These are phyloP conservation scores for Hamamelis virginiana DNA, from an alignment of 164 flowering plant genomes.

Conservation along the genomic window DNA sequence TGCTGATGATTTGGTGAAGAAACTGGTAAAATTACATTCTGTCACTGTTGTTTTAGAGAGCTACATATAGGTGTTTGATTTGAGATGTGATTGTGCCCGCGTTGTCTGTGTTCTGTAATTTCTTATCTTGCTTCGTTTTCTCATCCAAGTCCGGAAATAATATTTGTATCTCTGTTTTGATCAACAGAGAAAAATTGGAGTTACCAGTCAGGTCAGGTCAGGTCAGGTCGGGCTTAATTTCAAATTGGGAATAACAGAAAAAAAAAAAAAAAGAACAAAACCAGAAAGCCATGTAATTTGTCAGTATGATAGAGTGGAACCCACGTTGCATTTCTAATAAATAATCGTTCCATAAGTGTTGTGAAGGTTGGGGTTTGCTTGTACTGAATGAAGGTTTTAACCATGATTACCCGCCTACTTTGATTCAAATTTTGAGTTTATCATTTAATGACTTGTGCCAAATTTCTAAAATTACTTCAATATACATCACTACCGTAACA, in stretches of 20 bases:
- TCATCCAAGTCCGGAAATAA: slow-evolving; percentile 22
- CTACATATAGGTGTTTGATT: slow-evolving; percentile 19
- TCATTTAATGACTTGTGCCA: no score
- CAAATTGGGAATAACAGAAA: slow-evolving; percentile 16
- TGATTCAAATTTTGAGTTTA: no score
- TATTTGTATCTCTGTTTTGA: slow-evolving; percentile 19
- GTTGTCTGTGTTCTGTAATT: slow-evolving; percentile 5
- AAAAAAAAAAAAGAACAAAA: no score
- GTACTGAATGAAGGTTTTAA: no score
- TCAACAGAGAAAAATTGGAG: slow-evolving; percentile 17
- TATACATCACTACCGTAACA: no score
- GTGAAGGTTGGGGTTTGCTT: no score
- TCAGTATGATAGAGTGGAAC: slow-evolving; percentile 19
- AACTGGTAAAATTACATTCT: slow-evolving; percentile 11
- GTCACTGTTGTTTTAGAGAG: slow-evolving; percentile 12
- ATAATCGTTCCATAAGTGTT: slow-evolving; percentile 10
- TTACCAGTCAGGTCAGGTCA: slow-evolving; percentile 11
- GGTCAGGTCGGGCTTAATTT: slow-evolving; percentile 14
- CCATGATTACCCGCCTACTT: no score
- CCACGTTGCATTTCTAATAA: slow-evolving; percentile 16
- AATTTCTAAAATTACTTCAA: no score
- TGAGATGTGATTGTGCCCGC: slow-evolving; percentile 12
- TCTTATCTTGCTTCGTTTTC: slow-evolving; percentile 11
- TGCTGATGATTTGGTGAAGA: slow-evolving; percentile 5
- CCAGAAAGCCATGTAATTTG: slow-evolving; percentile 18